A percentile compares a stretch with the other conserved stretches of the same genome.
phyloP scores from a whole-genome alignment of 768 basidiomycete genomes.

The Boletus fagicola region DNA sequence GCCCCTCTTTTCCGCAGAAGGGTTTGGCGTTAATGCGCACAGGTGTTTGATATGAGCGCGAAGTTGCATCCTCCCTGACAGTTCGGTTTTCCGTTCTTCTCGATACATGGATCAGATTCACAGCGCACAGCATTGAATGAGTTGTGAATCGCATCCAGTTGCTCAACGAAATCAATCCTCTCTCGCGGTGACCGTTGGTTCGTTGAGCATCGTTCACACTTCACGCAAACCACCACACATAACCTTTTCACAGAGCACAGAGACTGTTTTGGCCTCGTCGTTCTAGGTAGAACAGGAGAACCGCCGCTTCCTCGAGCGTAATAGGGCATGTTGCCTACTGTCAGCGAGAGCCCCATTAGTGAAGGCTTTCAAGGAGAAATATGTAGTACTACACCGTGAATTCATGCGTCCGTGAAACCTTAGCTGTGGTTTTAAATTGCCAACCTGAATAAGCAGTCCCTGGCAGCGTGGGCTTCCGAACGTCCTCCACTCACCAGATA shows the following conservation, averaged over 20 bases:
- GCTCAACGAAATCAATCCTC: background rate
- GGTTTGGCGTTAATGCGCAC: background rate
- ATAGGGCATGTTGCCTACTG: background rate
- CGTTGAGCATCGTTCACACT: background rate
- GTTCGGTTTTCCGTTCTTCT: constrained; percentile 9
- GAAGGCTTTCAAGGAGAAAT: background rate
- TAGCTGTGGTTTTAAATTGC: background rate
- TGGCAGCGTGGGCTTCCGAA: background rate
- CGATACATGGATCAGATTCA: constrained; percentile 4
- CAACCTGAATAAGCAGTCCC: background rate
- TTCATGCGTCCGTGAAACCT: background rate
- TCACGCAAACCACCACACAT: background rate
- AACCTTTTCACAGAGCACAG: background rate
- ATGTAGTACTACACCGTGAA: no score
- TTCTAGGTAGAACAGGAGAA: background rate
- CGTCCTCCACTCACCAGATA: background rate
- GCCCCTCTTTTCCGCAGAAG: constrained; percentile 12
- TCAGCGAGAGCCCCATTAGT: background rate
- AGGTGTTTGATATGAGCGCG: background rate
- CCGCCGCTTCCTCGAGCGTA: background rate
- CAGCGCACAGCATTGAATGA: constrained; percentile 3
- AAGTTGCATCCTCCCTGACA: constrained; percentile 6
- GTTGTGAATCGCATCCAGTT: background rate
- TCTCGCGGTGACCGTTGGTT: background rate
- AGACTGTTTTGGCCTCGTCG: background rate